Conservation (phyloP, 495 filamentous ascomycete genomes). For the Trichoderma asperelloides region DNA sequence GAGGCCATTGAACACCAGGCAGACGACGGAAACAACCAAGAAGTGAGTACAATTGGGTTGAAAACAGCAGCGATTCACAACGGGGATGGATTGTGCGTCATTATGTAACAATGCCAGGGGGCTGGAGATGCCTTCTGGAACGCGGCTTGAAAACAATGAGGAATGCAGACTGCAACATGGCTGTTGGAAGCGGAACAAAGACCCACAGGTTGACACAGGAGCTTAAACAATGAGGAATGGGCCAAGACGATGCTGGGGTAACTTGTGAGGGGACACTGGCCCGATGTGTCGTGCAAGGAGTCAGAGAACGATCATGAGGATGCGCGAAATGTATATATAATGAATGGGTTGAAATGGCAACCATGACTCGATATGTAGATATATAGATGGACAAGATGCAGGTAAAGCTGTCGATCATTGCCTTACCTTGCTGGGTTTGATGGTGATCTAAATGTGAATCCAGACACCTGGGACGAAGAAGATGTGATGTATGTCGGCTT, state of each 20-base stretch:
- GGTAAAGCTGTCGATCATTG: neutral
- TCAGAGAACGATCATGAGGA: neutral
- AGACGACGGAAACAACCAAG: neutral
- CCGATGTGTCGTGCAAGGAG: neutral
- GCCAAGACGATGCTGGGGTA: neutral
- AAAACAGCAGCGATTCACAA: constrained; percentile 2
- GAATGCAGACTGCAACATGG: neutral
- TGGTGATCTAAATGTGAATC: neutral
- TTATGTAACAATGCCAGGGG: neutral
- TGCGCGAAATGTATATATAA: neutral
- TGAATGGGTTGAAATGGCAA: neutral
- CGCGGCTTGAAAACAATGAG: neutral
- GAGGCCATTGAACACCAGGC: neutral
- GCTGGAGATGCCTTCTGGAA: neutral
- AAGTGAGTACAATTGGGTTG: constrained; percentile 8
- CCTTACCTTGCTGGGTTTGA: neutral
- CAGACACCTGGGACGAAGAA: neutral
- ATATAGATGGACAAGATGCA: neutral
- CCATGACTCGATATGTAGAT: neutral
- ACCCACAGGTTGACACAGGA: neutral
- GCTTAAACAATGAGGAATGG: neutral
- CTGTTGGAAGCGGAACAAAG: neutral
- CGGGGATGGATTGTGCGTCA: neutral
- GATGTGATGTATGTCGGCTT: neutral
- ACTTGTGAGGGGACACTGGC: neutral